phyloP scores from a whole-genome alignment of 2,329 filamentous ascomycete species.

The Fusarium duplospermum region DNA sequence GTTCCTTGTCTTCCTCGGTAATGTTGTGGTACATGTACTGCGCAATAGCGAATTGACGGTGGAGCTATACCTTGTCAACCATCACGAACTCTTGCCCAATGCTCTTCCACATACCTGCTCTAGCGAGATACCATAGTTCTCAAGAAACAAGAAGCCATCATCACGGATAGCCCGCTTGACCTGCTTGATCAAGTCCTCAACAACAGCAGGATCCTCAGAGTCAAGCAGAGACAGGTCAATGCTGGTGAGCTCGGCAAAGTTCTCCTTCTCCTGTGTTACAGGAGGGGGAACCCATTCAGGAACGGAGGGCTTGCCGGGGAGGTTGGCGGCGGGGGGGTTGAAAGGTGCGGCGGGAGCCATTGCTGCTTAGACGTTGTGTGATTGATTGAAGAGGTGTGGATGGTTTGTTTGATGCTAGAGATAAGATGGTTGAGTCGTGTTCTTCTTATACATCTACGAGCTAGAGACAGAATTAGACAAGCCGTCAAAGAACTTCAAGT shows the following conservation, averaged over 20 bases:
- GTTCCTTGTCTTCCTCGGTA: constrained; percentile 60
- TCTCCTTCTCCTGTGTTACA: constrained; percentile 56
- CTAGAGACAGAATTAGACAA: not conserved
- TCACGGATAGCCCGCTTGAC: constrained; percentile 56
- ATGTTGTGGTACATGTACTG: constrained; percentile 64
- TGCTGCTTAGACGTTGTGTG: not conserved
- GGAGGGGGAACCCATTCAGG: constrained; percentile 57
- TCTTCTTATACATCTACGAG: constrained; percentile 16
- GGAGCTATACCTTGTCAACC: constrained; percentile 49
- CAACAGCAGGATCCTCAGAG: constrained; percentile 54
- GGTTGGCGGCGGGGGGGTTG: constrained; percentile 52
- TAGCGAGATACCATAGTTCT: constrained; percentile 62
- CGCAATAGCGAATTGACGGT: constrained; percentile 62
- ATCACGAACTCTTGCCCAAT: not conserved
- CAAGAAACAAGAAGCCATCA: constrained; percentile 59
- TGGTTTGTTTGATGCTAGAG: not conserved
- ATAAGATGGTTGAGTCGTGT: constrained; percentile 2
- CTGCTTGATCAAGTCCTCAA: constrained; percentile 56
- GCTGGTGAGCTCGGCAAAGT: constrained; percentile 56
- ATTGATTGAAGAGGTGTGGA: not conserved
- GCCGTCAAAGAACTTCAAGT: not conserved
- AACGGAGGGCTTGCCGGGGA: constrained; percentile 56
- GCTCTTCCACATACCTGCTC: constrained; percentile 45
- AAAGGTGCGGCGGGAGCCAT: constrained; percentile 53
- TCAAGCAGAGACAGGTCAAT: constrained; percentile 58